A percentile compares a stretch with the other conserved stretches of the same genome.
These are phyloP conservation scores for Lonicera japonica DNA, from an alignment of 129 eudicot species.

Conservation along the genomic window DNA sequence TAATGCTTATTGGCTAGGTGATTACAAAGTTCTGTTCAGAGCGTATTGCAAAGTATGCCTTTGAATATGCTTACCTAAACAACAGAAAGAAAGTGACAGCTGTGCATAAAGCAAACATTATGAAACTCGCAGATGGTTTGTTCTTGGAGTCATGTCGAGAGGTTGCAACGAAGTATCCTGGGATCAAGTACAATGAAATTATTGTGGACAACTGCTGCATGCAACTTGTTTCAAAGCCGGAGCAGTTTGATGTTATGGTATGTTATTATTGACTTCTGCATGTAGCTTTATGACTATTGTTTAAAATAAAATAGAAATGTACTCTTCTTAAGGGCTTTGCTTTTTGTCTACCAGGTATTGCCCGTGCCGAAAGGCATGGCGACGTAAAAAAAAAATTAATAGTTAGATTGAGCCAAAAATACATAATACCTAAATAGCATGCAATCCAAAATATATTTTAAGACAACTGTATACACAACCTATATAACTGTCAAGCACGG, in stretches of 20 bases:
- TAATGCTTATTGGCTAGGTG: slow-evolving; percentile 46
- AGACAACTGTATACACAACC: too few relatives aligned
- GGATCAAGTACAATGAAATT: slow-evolving; percentile 83
- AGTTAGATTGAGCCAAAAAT: too few relatives aligned
- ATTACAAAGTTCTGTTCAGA: slow-evolving; percentile 93
- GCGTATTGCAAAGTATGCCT: slow-evolving; percentile 91
- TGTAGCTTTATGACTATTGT: too few relatives aligned
- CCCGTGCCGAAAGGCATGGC: too few relatives aligned
- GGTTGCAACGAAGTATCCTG: slow-evolving; percentile 76
- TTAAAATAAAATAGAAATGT: too few relatives aligned
- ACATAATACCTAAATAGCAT: too few relatives aligned
- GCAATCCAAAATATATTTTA: too few relatives aligned
- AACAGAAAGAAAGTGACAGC: slow-evolving; percentile 90
- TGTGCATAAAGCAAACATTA: slow-evolving; percentile 96
- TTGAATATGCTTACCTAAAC: slow-evolving; percentile 95
- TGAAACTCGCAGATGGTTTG: slow-evolving; percentile 97
- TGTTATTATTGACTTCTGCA: slow-evolving; percentile 8
- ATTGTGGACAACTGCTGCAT: slow-evolving; percentile 97
- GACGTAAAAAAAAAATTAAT: too few relatives aligned
- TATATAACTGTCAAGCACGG: too few relatives aligned
- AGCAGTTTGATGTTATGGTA: slow-evolving; percentile 96
- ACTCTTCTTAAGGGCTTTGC: too few relatives aligned
- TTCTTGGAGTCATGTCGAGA: slow-evolving; percentile 92
- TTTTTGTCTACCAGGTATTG: too few relatives aligned
- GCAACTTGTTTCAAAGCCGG: slow-evolving; percentile 97